These are phyloP conservation scores for Podaxis sp. DNA, from an alignment of 768 basidiomycete genomes.

Conservation along the genomic window DNA sequence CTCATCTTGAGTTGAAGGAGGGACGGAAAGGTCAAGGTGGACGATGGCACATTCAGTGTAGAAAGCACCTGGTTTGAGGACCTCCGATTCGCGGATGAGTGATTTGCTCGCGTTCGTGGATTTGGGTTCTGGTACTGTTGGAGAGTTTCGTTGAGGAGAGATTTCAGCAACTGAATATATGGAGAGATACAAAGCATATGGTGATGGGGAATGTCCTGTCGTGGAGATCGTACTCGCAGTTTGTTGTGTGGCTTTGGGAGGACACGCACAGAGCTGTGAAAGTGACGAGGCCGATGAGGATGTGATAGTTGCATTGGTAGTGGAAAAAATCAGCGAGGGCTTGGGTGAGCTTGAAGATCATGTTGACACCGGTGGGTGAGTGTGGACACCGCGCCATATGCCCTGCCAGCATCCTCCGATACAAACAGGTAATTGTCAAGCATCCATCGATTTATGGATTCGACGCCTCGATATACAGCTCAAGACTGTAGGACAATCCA, in stretches of 20 bases:
- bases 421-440: neutral
- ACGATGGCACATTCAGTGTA: no score
- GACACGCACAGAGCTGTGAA: slow-evolving; percentile 55
- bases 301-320: slow-evolving; percentile 57
- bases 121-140: no score
- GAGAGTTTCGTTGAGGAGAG: no score
- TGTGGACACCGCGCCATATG: neutral
- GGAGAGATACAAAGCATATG: slow-evolving; percentile 31
- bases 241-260: slow-evolving; percentile 69
- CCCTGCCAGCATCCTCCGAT: neutral
- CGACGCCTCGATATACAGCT: no score
- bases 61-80: no score
- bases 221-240: slow-evolving; percentile 70
- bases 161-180: slow-evolving; percentile 7
- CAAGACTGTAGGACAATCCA: no score
- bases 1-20: no score
- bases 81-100: no score
- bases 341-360: slow-evolving; percentile 1
- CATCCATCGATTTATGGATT: neutral
- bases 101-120: neutral
- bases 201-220: slow-evolving; percentile 70
- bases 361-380: neutral
- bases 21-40: no score
- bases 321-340: slow-evolving; percentile 37
- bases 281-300: slow-evolving; percentile 39